phyloP scores from a whole-genome alignment of 164 flowering plant species.

The Cinnamomum micranthum region DNA sequence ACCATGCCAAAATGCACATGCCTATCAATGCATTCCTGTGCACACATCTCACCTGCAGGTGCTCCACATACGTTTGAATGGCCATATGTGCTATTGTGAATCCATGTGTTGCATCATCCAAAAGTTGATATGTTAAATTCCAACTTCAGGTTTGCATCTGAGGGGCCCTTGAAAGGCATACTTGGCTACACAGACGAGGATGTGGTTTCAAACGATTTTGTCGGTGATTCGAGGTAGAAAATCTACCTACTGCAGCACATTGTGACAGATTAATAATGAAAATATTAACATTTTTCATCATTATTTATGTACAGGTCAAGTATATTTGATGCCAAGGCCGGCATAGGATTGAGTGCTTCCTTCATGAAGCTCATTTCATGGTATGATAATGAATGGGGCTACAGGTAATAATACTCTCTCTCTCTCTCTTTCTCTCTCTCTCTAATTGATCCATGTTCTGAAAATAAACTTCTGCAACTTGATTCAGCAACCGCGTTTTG shows the following conservation, averaged over 20 bases:
- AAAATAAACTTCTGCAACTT: not conserved
- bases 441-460: no score
- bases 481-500: conserved; percentile 35
- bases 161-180: conserved; percentile 79
- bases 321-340: conserved; percentile 95
- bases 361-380: conserved; percentile 93
- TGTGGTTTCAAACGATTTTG: conserved; percentile 94
- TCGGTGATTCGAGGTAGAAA: conserved; percentile 83
- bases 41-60: not conserved
- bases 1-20: not conserved
- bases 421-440: not conserved
- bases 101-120: not conserved
- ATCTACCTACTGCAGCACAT: not conserved
- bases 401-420: conserved; percentile 53
- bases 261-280: not conserved
- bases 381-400: conserved; percentile 99
- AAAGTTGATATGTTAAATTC: not conserved
- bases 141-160: conserved; percentile 67
- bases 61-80: not conserved
- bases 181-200: conserved; percentile 98
- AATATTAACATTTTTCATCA: not conserved
- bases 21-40: not conserved
- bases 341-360: conserved; percentile 72
- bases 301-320: conserved; percentile 58
- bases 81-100: not conserved